Conservation (phyloP, 2,329 filamentous ascomycete genomes). For the Colletotrichum phormii region DNA sequence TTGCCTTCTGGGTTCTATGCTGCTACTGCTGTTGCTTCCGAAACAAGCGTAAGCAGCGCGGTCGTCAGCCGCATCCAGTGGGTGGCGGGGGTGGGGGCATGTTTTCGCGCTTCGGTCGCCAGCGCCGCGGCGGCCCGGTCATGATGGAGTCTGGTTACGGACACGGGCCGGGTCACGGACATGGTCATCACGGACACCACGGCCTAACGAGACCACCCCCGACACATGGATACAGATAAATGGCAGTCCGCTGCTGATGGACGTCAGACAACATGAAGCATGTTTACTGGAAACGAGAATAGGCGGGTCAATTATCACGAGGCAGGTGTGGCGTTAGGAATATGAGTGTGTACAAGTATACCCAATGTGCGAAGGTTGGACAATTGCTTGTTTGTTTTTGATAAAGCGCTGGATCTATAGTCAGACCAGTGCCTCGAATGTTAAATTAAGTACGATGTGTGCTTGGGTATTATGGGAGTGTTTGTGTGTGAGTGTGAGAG, state of each 20-base stretch:
- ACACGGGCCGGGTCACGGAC: neutral
- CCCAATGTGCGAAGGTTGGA: neutral
- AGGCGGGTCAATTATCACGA: neutral
- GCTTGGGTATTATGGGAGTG: neutral
- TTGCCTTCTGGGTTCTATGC: constrained; percentile 26
- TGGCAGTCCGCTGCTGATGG: no score
- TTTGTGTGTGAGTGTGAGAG: neutral
- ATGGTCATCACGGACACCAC: constrained; percentile 1
- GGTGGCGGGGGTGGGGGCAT: constrained; percentile 12
- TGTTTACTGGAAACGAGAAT: no score
- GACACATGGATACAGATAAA: constrained; percentile 18
- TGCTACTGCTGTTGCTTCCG: constrained; percentile 37
- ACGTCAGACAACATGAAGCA: no score
- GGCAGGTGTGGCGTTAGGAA: neutral
- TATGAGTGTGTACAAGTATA: neutral
- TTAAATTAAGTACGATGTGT: constrained; percentile 18
- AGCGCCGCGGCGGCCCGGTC: constrained; percentile 13
- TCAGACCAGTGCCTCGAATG: neutral
- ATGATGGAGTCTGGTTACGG: constrained; percentile 33
- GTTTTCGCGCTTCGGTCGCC: constrained; percentile 15
- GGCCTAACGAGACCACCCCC: constrained; percentile 15
- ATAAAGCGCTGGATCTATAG: neutral
- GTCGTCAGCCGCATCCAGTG: constrained; percentile 1
- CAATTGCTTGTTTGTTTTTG: neutral
- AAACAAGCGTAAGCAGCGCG: constrained; percentile 26